phyloP scores from a whole-genome alignment of 768 basidiomycete genomes.

The Tulasnella sp. region DNA sequence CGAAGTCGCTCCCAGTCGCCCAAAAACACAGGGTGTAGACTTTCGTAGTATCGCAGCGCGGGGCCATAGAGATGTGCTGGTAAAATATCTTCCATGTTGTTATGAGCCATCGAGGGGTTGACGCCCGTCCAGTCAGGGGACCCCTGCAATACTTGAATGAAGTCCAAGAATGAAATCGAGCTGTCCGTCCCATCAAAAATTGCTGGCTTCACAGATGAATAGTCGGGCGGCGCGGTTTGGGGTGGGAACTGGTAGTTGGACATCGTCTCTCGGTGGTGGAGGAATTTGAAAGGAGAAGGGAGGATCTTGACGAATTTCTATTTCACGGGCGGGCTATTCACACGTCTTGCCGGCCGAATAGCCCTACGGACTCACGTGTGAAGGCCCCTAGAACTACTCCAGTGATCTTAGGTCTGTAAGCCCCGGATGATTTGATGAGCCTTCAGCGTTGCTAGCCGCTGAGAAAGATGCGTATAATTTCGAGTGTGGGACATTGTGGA shows the following conservation, averaged over 20 bases:
- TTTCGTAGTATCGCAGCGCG: neutral
- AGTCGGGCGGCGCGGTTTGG: neutral
- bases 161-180: neutral
- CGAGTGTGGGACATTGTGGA: too few relatives aligned
- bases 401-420: too few relatives aligned
- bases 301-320: too few relatives aligned
- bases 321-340: too few relatives aligned
- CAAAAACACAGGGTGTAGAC: neutral
- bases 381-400: too few relatives aligned
- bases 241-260: neutral
- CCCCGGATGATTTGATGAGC: too few relatives aligned
- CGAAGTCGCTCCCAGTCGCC: neutral
- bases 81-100: neutral
- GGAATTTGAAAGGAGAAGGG: too few relatives aligned
- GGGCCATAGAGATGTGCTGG: neutral
- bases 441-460: too few relatives aligned
- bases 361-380: too few relatives aligned
- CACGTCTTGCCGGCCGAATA: too few relatives aligned
- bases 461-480: too few relatives aligned
- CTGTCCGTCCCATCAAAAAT: neutral
- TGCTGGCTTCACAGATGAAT: neutral
- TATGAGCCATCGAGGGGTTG: neutral
- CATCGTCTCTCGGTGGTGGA: neutral
- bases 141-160: neutral
- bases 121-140: neutral